Conservation (phyloP, 176 grass and related monocot genomes). For the Otatea glauca region DNA sequence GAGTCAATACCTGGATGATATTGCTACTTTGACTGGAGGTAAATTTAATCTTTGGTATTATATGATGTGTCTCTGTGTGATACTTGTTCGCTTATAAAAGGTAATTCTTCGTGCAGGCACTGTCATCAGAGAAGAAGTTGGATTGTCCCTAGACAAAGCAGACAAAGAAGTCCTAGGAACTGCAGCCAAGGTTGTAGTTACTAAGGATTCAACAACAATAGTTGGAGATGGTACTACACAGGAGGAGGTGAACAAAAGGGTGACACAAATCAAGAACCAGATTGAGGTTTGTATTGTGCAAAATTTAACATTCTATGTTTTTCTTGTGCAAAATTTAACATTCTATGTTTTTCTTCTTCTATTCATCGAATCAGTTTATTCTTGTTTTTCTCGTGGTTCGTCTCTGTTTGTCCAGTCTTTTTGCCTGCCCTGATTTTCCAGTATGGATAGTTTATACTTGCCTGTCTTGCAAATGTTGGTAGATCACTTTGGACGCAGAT, state of each 20-base stretch:
- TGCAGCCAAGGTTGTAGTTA: slow-evolving; percentile 61
- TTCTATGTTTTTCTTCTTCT: background rate
- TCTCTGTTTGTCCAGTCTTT: background rate
- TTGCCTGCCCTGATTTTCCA: background rate
- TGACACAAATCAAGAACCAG: slow-evolving; percentile 60
- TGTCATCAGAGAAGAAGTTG: slow-evolving; percentile 73
- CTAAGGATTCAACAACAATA: slow-evolving; percentile 73
- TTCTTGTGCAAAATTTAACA: background rate
- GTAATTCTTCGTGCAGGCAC: slow-evolving; percentile 20
- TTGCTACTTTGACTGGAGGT: slow-evolving; percentile 76
- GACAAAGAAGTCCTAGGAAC: slow-evolving; percentile 57
- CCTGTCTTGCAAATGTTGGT: background rate
- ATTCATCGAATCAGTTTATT: background rate
- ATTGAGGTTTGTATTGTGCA: slow-evolving; percentile 52
- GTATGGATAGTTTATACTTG: background rate
- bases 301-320: background rate
- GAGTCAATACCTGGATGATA: slow-evolving; percentile 73
- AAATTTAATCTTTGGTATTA: slow-evolving; percentile 15
- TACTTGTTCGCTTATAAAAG: background rate
- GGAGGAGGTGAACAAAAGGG: slow-evolving; percentile 63
- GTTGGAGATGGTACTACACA: slow-evolving; percentile 70
- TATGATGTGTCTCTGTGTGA: background rate
- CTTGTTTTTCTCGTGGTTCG: background rate
- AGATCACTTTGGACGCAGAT: background rate
- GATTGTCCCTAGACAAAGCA: slow-evolving; percentile 72